Evolutionary conservation across 352 stramenopile species (phyloP).

Genomic region (Phytophthora chlamydospora): DNA sequence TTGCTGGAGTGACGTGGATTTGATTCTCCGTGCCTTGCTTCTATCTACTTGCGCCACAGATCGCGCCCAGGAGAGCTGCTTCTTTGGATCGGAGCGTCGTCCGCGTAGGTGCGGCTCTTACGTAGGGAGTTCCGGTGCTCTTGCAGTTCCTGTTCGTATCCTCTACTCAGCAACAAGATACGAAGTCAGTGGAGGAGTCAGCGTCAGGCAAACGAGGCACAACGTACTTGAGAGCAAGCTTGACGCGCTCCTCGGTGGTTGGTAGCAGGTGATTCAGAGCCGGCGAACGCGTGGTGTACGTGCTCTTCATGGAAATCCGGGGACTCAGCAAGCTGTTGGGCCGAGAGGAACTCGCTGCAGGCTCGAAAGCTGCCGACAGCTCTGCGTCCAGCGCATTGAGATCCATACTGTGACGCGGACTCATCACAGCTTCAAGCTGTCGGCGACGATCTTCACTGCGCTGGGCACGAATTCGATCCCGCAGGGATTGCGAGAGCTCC

Average conservation of each 20-base stretch:
- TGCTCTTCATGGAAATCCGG: slow-evolving; percentile 62
- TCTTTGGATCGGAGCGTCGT: slow-evolving; percentile 1
- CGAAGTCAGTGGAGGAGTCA: slow-evolving; percentile 1
- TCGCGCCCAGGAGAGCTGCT: slow-evolving; percentile 14
- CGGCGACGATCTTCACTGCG: slow-evolving; percentile 46
- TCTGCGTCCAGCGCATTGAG: slow-evolving; percentile 26
- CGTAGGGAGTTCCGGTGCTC: slow-evolving; percentile 25
- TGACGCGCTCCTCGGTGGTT: slow-evolving; percentile 65
- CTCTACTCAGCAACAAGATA: slow-evolving; percentile 24
- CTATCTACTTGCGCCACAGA: slow-evolving; percentile 28
- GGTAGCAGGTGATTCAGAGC: slow-evolving; percentile 70
- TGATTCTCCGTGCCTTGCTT: not conserved
- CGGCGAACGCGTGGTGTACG: slow-evolving; percentile 67
- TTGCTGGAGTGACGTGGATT: slow-evolving; percentile 3
- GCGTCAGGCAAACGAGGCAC: not conserved
- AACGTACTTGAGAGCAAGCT: slow-evolving; percentile 52
- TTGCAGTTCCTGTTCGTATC: slow-evolving; percentile 53
- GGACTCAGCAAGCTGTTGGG: slow-evolving; percentile 38
- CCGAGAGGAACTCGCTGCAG: slow-evolving; percentile 2
- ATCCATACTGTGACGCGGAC: slow-evolving; percentile 36
- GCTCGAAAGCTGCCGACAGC: slow-evolving; percentile 8
- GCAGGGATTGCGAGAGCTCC: slow-evolving; percentile 69
- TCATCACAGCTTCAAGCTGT: slow-evolving; percentile 51
- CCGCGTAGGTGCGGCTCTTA: not conserved
- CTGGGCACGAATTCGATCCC: slow-evolving; percentile 54